These are phyloP conservation scores for Geotrichum candidum DNA, from an alignment of 1,139 yeast genomes.

Conservation along the genomic window DNA sequence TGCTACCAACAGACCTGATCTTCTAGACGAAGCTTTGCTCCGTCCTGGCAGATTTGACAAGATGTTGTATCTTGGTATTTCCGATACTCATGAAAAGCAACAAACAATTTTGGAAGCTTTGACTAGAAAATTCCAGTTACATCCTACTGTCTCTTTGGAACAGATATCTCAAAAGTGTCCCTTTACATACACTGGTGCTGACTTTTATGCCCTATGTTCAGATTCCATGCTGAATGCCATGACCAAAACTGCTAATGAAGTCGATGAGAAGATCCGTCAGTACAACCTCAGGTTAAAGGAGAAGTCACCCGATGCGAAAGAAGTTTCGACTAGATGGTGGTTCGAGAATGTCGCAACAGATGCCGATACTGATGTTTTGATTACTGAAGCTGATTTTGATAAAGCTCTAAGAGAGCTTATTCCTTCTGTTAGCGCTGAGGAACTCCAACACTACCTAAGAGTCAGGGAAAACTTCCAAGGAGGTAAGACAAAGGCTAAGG, in stretches of 20 bases:
- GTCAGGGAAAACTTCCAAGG: conserved; percentile 74
- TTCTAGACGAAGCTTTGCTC: conserved; percentile 84
- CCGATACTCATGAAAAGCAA: conserved; percentile 88
- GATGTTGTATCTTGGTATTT: conserved; percentile 85
- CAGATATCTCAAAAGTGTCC: conserved; percentile 70
- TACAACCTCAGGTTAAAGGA: conserved; percentile 42
- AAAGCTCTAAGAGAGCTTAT: conserved; percentile 65
- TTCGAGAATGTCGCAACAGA: conserved; percentile 74
- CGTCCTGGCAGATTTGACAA: conserved; percentile 97
- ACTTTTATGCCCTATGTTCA: conserved; percentile 89
- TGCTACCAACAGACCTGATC: conserved; percentile 93
- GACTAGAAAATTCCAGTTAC: conserved; percentile 70
- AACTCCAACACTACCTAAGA: conserved; percentile 68
- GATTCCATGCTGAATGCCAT: conserved; percentile 94
- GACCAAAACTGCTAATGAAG: conserved; percentile 77
- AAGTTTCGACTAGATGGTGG: conserved; percentile 76
- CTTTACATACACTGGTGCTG: conserved; percentile 93
- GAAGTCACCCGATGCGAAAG: conserved; percentile 23
- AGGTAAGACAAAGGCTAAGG: conserved; percentile 21
- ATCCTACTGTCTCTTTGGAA: conserved; percentile 52
- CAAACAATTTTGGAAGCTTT: conserved; percentile 78
- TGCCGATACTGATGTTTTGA: conserved; percentile 64
- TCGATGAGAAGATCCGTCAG: conserved; percentile 56
- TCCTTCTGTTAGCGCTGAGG: conserved; percentile 87
- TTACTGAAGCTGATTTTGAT: conserved; percentile 63